These are phyloP conservation scores for Cadophora gregata DNA, from an alignment of 2,329 filamentous ascomycete species.

Conservation along the genomic window DNA sequence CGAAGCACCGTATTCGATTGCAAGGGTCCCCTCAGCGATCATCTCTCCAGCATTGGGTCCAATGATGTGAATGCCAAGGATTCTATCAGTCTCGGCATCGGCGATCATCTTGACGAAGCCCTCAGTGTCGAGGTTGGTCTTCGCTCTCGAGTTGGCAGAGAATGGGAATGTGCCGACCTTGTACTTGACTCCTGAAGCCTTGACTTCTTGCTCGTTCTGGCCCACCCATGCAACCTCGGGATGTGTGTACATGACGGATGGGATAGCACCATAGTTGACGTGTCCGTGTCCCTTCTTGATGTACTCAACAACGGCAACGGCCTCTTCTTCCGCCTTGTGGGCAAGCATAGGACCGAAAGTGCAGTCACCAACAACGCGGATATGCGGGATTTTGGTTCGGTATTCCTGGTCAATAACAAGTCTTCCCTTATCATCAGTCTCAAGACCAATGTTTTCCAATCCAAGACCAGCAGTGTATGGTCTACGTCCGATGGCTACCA, in stretches of 20 bases:
- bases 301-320: constrained; percentile 91
- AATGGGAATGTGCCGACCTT: constrained; percentile 95
- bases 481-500: constrained; percentile 94
- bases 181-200: constrained; percentile 89
- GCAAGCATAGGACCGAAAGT: constrained; percentile 99
- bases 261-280: constrained; percentile 98
- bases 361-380: constrained; percentile 93
- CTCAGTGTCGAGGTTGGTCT: constrained; percentile 97
- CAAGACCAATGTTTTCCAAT: constrained; percentile 91
- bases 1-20: constrained; percentile 94
- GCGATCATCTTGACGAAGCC: constrained; percentile 97
- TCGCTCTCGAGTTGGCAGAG: constrained; percentile 96
- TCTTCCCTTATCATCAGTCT: constrained; percentile 90
- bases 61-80: constrained; percentile 95
- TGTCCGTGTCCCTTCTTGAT: constrained; percentile 98
- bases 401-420: constrained; percentile 98
- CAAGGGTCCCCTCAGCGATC: constrained; percentile 96
- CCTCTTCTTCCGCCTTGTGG: constrained; percentile 99
- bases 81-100: constrained; percentile 94
- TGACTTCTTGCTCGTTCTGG: constrained; percentile 95
- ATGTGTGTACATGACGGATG: constrained; percentile 99
- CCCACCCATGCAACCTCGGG: constrained; percentile 99
- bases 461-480: constrained; percentile 93
- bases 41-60: constrained; percentile 97
- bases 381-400: constrained; percentile 96